A percentile compares a stretch with the other conserved stretches of the same genome.
Conservation (phyloP, 2,329 filamentous ascomycete species). For the Knufia fluminis region DNA sequence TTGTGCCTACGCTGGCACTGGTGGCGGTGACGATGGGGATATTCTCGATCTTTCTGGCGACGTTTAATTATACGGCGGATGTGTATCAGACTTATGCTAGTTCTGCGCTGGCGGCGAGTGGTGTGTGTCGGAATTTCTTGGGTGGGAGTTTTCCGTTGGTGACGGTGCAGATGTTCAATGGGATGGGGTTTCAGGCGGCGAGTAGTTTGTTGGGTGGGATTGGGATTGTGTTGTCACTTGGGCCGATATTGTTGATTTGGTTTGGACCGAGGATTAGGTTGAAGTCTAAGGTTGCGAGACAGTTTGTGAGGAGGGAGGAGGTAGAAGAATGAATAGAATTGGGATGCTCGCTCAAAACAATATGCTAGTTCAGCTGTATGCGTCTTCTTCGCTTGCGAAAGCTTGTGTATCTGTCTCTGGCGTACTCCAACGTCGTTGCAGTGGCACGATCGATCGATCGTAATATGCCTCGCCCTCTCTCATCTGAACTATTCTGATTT, state of each 20-base stretch:
- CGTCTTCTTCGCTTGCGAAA: no score
- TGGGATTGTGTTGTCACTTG: constrained; percentile 55
- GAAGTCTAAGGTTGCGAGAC: constrained; percentile 64
- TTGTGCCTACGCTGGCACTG: constrained; percentile 60
- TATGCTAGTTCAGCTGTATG: no score
- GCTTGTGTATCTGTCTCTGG: no score
- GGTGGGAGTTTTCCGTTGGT: constrained; percentile 74
- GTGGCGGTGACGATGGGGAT: constrained; percentile 74
- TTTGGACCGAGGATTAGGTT: constrained; percentile 67
- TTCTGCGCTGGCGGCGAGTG: constrained; percentile 76
- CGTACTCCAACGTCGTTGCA: no score
- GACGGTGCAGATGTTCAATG: constrained; percentile 61
- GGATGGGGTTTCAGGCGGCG: constrained; percentile 61
- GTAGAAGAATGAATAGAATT: neutral
- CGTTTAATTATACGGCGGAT: constrained; percentile 89
- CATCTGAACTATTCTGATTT: no score
- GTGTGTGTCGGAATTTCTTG: constrained; percentile 77
- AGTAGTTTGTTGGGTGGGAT: constrained; percentile 69
- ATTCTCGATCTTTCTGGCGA: constrained; percentile 74
- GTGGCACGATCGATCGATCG: no score
- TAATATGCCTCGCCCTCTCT: no score
- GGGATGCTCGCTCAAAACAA: no score
- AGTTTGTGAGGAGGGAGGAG: constrained; percentile 5
- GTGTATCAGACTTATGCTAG: constrained; percentile 77
- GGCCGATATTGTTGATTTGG: constrained; percentile 76